Evolutionary conservation across 1,284 basidiomycete genomes (phyloP).

Genomic region (Pseudozyma sp.): DNA sequence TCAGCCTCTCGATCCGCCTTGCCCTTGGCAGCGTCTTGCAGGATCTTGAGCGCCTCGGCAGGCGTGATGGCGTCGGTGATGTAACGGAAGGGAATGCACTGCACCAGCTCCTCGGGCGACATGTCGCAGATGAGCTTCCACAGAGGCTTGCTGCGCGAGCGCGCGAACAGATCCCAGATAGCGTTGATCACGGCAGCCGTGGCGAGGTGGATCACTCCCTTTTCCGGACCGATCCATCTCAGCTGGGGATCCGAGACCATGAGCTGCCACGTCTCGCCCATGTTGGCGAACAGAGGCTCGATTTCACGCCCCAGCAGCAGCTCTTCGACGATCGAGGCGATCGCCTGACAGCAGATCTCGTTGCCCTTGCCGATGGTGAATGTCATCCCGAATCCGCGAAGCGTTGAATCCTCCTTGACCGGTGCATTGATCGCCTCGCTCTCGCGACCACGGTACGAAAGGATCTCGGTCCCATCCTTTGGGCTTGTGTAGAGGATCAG

Average conservation of each 20-base stretch:
- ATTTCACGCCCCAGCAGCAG: constrained; percentile 85
- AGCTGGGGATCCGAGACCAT: constrained; percentile 56
- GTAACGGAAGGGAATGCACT: constrained; percentile 82
- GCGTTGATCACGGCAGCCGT: constrained; percentile 81
- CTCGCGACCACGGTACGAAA: constrained; percentile 48
- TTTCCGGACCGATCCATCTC: constrained; percentile 78
- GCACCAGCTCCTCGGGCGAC: constrained; percentile 84
- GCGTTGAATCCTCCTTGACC: constrained; percentile 40
- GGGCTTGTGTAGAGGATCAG: constrained; percentile 79
- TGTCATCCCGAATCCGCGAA: constrained; percentile 74
- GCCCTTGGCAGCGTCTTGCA: constrained; percentile 79
- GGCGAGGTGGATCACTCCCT: constrained; percentile 86
- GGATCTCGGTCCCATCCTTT: constrained; percentile 33
- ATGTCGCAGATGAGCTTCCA: constrained; percentile 88
- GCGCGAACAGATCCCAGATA: constrained; percentile 79
- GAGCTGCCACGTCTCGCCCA: constrained; percentile 71
- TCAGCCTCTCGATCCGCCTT: constrained; percentile 74
- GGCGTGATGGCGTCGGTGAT: constrained; percentile 92
- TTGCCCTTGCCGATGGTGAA: constrained; percentile 71
- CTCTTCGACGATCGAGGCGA: constrained; percentile 72
- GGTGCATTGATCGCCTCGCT: constrained; percentile 47
- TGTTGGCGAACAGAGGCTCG: constrained; percentile 84
- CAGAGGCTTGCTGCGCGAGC: constrained; percentile 79
- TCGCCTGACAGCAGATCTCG: constrained; percentile 74
- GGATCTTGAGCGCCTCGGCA: constrained; percentile 85